A percentile compares a stretch with the other conserved stretches of the same genome.
These are phyloP conservation scores for Gynostemma pentaphyllum DNA, from an alignment of 306 rosid genomes.

Conservation along the genomic window DNA sequence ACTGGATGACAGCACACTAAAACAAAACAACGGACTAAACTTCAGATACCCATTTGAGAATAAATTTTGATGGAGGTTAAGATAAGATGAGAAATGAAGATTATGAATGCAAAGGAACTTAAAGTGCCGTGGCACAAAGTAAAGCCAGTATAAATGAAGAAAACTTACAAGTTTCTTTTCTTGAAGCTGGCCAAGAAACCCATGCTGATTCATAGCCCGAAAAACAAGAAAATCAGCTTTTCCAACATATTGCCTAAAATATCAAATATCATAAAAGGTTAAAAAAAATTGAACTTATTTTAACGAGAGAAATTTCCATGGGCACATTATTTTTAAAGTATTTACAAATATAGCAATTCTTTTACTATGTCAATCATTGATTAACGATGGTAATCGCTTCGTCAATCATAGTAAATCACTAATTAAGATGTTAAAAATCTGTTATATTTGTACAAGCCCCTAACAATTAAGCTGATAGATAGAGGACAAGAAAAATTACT, in stretches of 20 bases:
- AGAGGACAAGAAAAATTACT: neutral
- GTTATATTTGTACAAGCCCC: no score
- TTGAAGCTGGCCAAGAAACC: constrained; percentile 88
- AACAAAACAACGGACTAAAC: constrained; percentile 5
- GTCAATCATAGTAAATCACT: no score
- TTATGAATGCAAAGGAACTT: neutral
- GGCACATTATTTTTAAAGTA: no score
- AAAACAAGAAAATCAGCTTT: constrained; percentile 96
- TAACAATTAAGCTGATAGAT: neutral
- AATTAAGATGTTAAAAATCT: no score
- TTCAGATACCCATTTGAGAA: neutral
- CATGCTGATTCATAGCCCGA: constrained; percentile 90
- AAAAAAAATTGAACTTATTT: constrained; percentile 8
- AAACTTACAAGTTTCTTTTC: constrained; percentile 86
- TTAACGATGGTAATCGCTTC: no score
- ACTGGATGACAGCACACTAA: constrained; percentile 97
- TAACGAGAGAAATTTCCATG: no score
- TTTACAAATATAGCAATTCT: no score
- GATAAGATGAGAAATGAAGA: neutral
- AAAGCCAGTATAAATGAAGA: neutral
- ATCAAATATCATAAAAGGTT: constrained; percentile 16
- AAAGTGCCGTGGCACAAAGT: neutral
- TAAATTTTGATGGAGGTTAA: neutral
- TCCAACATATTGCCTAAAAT: constrained; percentile 77
- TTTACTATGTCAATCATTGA: no score